phyloP scores from a whole-genome alignment of 768 basidiomycete species.

The Podaxis sp. region DNA sequence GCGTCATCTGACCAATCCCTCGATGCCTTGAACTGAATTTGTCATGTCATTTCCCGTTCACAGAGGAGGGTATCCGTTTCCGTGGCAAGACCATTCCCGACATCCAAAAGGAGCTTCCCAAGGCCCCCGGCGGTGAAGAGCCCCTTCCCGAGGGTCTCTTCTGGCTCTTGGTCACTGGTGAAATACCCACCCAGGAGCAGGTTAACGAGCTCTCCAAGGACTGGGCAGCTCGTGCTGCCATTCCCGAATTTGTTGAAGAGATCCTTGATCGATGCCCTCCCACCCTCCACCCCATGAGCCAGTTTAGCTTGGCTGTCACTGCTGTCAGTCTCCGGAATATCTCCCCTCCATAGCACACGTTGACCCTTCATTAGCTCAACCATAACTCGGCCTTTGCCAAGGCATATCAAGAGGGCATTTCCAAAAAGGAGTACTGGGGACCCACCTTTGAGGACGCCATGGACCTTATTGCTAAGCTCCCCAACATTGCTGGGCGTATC shows the following conservation, averaged over 20 bases:
- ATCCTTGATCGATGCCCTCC: slow-evolving; percentile 91
- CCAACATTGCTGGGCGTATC: slow-evolving; percentile 93
- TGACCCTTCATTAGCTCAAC: slow-evolving; percentile 56
- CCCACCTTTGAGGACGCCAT: slow-evolving; percentile 89
- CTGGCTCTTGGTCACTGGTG: slow-evolving; percentile 94
- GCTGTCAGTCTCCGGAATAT: slow-evolving; percentile 51
- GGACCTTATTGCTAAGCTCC: slow-evolving; percentile 95
- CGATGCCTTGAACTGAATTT: background rate
- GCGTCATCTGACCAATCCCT: slow-evolving; percentile 23
- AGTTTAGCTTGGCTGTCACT: slow-evolving; percentile 95
- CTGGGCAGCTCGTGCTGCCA: slow-evolving; percentile 90
- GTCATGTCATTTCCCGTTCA: slow-evolving; percentile 14
- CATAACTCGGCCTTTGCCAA: slow-evolving; percentile 97
- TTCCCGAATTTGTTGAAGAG: slow-evolving; percentile 96
- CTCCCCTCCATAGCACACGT: slow-evolving; percentile 6
- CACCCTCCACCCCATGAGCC: slow-evolving; percentile 97
- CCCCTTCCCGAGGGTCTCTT: slow-evolving; percentile 94
- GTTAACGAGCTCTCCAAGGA: slow-evolving; percentile 84
- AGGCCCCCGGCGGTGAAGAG: slow-evolving; percentile 84
- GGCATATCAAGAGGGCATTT: slow-evolving; percentile 88
- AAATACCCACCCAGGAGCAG: slow-evolving; percentile 90
- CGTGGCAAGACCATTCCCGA: slow-evolving; percentile 95
- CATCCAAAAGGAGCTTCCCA: slow-evolving; percentile 82
- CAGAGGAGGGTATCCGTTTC: slow-evolving; percentile 98
- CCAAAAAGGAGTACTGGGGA: slow-evolving; percentile 97